phyloP scores from a whole-genome alignment of 2,329 filamentous ascomycete species.

The Paecilomyces sp. region DNA sequence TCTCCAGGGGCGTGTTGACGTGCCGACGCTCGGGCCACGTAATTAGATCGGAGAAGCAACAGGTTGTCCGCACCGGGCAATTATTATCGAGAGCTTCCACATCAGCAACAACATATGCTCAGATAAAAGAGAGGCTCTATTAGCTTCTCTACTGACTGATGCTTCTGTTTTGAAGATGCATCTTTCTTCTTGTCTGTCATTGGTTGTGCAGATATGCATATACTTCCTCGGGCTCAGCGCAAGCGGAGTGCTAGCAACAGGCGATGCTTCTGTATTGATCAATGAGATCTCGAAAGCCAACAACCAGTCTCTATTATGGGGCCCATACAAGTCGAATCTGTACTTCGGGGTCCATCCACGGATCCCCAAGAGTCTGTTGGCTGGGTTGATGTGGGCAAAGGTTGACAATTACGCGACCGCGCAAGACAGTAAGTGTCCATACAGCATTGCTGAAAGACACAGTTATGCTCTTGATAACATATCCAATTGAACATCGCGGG shows the following conservation, averaged over 20 bases:
- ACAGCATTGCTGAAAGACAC: neutral
- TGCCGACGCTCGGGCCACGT: constrained; percentile 26
- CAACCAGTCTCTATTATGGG: constrained; percentile 90
- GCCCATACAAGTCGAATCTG: constrained; percentile 85
- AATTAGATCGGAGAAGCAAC: constrained; percentile 8
- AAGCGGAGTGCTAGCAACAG: constrained; percentile 13
- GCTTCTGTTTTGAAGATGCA: constrained; percentile 21
- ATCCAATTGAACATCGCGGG: neutral
- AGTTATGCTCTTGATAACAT: neutral
- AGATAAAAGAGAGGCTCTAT: constrained; percentile 9
- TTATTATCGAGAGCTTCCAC: constrained; percentile 1
- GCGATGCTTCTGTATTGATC: constrained; percentile 27
- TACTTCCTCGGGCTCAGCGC: constrained; percentile 21
- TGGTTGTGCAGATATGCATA: constrained; percentile 19
- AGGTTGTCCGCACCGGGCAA: neutral
- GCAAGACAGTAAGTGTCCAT: constrained; percentile 60
- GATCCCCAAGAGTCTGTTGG: constrained; percentile 70
- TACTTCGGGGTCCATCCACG: constrained; percentile 88
- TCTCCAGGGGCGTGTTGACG: neutral
- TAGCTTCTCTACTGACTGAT: constrained; percentile 8
- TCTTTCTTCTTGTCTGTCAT: constrained; percentile 16
- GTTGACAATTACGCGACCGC: constrained; percentile 71
- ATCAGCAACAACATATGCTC: constrained; percentile 7
- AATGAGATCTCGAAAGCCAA: constrained; percentile 41
- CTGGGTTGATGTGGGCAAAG: constrained; percentile 81